Base-by-base conservation (phyloP, 2,329 filamentous ascomycete genomes). In the Aureobasidium melanogenum region DNA sequence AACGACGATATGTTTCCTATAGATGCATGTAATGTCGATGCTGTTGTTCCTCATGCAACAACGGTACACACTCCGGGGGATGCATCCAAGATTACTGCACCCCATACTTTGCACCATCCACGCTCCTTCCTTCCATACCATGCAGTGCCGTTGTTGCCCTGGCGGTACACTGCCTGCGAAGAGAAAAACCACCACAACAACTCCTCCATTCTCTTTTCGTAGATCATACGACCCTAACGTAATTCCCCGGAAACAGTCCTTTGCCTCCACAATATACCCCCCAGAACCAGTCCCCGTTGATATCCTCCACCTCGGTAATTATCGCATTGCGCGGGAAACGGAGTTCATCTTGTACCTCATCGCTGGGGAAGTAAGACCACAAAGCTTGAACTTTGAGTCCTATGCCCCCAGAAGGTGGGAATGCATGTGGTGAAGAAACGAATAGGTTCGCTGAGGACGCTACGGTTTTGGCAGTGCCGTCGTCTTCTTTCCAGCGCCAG, bases 261-360 rank as follows among this genome's bases (percentile, higher is more conserved):
- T 84, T 86, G 26, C 76, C 77, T 0, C 91, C 91, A 75, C 91
- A 91, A 77, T 96, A 97, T 30, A 85, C 85, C 0, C 93, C 93
- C 76, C 87, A 88, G 69, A 83, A 91, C 92, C 92, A 97, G 72
- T 96, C 91, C 19, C 87, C 89, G 71, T 96, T 96, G 51, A 95
- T 84, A 72, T 94, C 88, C 71, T 93, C 88, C 39, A 88, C 84
- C 76, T 97, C 93, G 7, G 82, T 81, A 15, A 97, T 83, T 73
- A 94, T 89, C 0, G 92, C 91, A 10, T 88, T 86, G 55, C 85
- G 86, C 0, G 93, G 93, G 67, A 97, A 97, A 64, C 86, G 74
- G 43, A 97, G 75, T 75, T 97, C 93, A 70, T 96, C 89, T 22
- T 78, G 79, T 1, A 82, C 82, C 0, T 75, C 79, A 0, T 80